Evolutionary conservation across 78 protist genomes (phyloP).

Genomic region (Corallochytrium limacisporum): DNA sequence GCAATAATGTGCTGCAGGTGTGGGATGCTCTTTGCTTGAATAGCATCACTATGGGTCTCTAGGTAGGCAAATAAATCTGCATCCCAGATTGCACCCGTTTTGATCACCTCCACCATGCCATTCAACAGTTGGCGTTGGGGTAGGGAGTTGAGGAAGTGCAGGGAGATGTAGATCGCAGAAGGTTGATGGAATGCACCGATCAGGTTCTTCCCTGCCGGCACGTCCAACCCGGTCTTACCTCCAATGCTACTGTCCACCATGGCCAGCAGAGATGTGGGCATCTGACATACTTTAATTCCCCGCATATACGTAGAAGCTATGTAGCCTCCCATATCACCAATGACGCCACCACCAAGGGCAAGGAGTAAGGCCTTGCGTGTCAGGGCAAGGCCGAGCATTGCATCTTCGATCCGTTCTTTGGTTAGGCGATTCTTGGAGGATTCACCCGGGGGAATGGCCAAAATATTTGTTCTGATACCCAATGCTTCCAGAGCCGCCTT

Average conservation of each 20-base stretch:
- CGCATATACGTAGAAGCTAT: constrained; percentile 63
- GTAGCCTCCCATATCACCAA: constrained; percentile 59
- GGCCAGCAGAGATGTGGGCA: constrained; percentile 62
- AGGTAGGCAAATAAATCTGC: constrained; percentile 15
- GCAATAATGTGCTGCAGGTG: constrained; percentile 8
- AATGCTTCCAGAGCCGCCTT: too few relatives aligned
- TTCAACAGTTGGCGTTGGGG: constrained; percentile 40
- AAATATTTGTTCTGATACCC: too few relatives aligned
- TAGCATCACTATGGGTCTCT: constrained; percentile 15
- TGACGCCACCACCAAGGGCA: constrained; percentile 72
- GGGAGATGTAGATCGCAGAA: constrained; percentile 21
- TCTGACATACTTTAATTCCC: constrained; percentile 45
- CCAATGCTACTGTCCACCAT: constrained; percentile 66
- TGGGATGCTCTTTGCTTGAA: neutral
- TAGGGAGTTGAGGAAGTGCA: constrained; percentile 26
- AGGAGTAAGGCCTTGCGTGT: constrained; percentile 31
- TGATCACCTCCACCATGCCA: constrained; percentile 47
- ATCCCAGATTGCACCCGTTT: constrained; percentile 43
- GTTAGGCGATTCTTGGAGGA: too few relatives aligned
- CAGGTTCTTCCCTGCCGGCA: constrained; percentile 56
- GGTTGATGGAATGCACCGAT: constrained; percentile 78
- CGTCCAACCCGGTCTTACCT: constrained; percentile 55
- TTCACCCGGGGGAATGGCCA: too few relatives aligned
- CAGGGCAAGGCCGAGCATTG: too few relatives aligned
- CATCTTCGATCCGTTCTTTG: too few relatives aligned